Percentiles rank a stretch among this genome's conserved stretches.
Evolutionary conservation across 2,329 filamentous ascomycete species (phyloP).

Genomic region (Trichoderma semiorbis): DNA sequence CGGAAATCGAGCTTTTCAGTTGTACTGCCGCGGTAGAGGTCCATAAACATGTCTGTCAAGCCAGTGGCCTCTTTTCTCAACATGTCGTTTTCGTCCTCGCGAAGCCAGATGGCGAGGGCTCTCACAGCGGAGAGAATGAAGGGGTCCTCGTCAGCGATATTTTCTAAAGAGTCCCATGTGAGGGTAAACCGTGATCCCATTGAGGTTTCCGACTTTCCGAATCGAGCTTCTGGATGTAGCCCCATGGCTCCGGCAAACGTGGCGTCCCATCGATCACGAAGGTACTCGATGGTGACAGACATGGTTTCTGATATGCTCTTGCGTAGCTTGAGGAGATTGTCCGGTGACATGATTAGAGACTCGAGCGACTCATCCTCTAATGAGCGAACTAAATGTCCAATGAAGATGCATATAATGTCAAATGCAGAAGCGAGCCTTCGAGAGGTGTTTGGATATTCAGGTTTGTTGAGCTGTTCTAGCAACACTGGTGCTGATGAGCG

Average conservation of each 20-base stretch:
- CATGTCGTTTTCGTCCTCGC: constrained; percentile 62
- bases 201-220: constrained; percentile 40
- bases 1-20: constrained; percentile 49
- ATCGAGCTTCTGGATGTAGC: constrained; percentile 55
- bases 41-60: constrained; percentile 60
- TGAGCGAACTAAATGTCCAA: constrained; percentile 54
- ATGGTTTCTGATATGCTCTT: constrained; percentile 61
- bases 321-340: constrained; percentile 59
- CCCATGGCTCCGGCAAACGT: constrained; percentile 60
- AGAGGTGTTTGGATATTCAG: constrained; percentile 49
- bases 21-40: constrained; percentile 50
- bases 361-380: constrained; percentile 46
- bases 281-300: constrained; percentile 60
- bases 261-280: constrained; percentile 68
- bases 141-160: constrained; percentile 50
- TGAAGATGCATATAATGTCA: constrained; percentile 59
- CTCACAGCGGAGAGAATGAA: constrained; percentile 57
- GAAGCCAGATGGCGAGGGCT: constrained; percentile 62
- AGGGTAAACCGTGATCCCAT: constrained; percentile 47
- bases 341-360: constrained; percentile 49
- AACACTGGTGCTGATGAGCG: constrained; percentile 60
- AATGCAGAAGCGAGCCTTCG: constrained; percentile 57
- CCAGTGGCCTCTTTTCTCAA: constrained; percentile 56
- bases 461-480: constrained; percentile 54
- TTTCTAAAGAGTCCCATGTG: constrained; percentile 56